A percentile compares a stretch with the other conserved stretches of the same genome.
Evolutionary conservation across 208 protist genomes (phyloP).

Genomic region (Endotrypanum monterogeii): DNA sequence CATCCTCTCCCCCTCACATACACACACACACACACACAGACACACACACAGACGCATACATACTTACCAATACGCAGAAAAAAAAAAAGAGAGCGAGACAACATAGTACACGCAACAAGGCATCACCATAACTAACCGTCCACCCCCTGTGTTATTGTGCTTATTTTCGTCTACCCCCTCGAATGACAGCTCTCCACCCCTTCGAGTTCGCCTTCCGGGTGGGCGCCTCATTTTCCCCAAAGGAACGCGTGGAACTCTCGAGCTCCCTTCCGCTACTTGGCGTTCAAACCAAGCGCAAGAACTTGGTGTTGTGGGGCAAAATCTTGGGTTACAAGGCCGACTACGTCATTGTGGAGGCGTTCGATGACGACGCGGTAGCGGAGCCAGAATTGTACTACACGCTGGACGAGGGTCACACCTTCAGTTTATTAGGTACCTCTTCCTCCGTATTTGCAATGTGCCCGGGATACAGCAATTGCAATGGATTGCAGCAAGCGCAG

Average conservation of each 20-base stretch:
- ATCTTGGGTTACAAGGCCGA: conserved; percentile 83
- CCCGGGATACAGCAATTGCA: conserved; percentile 28
- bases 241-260: conserved; percentile 68
- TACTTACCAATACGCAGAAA: not conserved
- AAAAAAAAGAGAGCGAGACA: too few species aligned
- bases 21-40: not conserved
- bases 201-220: conserved; percentile 66
- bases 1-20: not conserved
- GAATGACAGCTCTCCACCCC: conserved; percentile 48
- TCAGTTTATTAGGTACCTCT: conserved; percentile 77
- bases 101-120: too few species aligned
- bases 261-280: conserved; percentile 76
- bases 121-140: too few species aligned
- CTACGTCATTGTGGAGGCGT: conserved; percentile 83
- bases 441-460: conserved; percentile 54
- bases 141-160: not conserved
- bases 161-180: conserved; percentile 2
- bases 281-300: conserved; percentile 58
- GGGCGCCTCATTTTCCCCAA: conserved; percentile 40
- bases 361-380: conserved; percentile 72
- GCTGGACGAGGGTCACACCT: conserved; percentile 75
- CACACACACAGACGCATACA: not conserved
- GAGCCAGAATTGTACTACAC: conserved; percentile 84
- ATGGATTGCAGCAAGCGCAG: conserved; percentile 42
- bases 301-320: conserved; percentile 83